Conservation (phyloP, 1,139 yeast genomes). For the Zygoascus sp. region DNA sequence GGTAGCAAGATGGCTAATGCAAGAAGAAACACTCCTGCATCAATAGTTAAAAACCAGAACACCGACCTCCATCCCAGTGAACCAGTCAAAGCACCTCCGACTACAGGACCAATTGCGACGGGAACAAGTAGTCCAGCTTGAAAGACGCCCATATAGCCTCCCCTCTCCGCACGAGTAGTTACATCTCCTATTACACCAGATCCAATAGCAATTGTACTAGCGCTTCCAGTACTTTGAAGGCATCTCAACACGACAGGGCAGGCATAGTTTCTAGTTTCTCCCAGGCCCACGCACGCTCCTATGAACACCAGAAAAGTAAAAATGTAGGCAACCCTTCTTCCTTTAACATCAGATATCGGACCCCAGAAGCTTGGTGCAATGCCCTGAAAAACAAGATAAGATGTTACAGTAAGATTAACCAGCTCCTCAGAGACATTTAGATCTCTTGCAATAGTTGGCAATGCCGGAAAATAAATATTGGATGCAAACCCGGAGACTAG, state of each 20-base stretch:
- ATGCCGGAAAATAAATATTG: constrained; percentile 58
- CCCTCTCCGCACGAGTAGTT: constrained; percentile 55
- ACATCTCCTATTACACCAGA: constrained; percentile 65
- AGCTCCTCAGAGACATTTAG: constrained; percentile 48
- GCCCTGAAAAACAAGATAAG: constrained; percentile 63
- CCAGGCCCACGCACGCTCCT: constrained; percentile 54
- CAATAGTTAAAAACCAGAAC: constrained; percentile 64
- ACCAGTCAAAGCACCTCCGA: constrained; percentile 59
- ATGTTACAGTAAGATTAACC: constrained; percentile 58
- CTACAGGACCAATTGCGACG: constrained; percentile 66
- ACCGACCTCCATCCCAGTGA: constrained; percentile 69
- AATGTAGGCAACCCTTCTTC: constrained; percentile 59
- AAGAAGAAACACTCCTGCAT: constrained; percentile 44
- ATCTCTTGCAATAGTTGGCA: constrained; percentile 46
- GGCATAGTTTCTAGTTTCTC: constrained; percentile 48
- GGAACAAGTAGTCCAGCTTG: constrained; percentile 60
- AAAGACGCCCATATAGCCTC: constrained; percentile 53
- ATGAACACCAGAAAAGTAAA: constrained; percentile 49
- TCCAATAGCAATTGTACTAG: constrained; percentile 62
- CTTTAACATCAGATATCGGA: constrained; percentile 54
- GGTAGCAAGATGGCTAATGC: constrained; percentile 44
- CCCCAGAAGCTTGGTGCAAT: constrained; percentile 57
- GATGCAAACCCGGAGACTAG: constrained; percentile 14
- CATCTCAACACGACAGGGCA: constrained; percentile 52
- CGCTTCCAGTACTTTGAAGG: constrained; percentile 62